These are phyloP conservation scores for Pharnaceum exiguum DNA, from an alignment of 148 eudicot species.

Conservation along the genomic window DNA sequence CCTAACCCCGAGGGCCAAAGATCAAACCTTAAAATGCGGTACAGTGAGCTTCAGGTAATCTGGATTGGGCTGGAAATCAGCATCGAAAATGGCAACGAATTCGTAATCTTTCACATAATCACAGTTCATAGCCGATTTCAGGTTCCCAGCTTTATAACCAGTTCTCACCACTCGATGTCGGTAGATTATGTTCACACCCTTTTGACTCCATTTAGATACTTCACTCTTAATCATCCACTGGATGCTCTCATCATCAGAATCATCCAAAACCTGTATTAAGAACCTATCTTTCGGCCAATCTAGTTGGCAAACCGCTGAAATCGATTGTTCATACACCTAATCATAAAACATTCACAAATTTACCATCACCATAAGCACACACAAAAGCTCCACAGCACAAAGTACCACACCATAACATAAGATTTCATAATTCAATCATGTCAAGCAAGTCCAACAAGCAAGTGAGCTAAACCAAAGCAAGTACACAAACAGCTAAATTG, in stretches of 20 bases:
- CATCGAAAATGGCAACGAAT: slow-evolving; percentile 75
- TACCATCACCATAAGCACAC: not conserved
- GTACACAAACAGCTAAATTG: not conserved
- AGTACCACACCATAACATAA: not conserved
- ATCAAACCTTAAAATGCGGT: slow-evolving; percentile 64
- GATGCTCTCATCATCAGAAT: slow-evolving; percentile 56
- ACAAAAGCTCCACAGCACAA: not conserved
- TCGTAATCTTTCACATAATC: slow-evolving; percentile 72
- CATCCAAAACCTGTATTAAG: slow-evolving; percentile 63
- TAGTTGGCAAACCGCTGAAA: slow-evolving; percentile 62
- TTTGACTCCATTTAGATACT: slow-evolving; percentile 53
- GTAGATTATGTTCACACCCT: slow-evolving; percentile 58
- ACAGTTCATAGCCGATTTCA: slow-evolving; percentile 73
- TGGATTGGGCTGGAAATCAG: slow-evolving; percentile 71
- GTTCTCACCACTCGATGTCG: slow-evolving; percentile 58
- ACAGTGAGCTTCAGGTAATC: slow-evolving; percentile 61
- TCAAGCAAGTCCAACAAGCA: not conserved
- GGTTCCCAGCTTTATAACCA: slow-evolving; percentile 79
- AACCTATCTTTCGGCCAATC: slow-evolving; percentile 66
- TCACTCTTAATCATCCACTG: slow-evolving; percentile 59
- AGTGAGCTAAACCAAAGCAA: not conserved
- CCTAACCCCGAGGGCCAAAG: not conserved
- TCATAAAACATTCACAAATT: not conserved
- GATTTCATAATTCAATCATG: not conserved
- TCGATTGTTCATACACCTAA: slow-evolving; percentile 76